A percentile compares a stretch with the other conserved stretches of the same genome.
Conservation (phyloP, 108 stramenopile genomes). For the Seminavis robusta region DNA sequence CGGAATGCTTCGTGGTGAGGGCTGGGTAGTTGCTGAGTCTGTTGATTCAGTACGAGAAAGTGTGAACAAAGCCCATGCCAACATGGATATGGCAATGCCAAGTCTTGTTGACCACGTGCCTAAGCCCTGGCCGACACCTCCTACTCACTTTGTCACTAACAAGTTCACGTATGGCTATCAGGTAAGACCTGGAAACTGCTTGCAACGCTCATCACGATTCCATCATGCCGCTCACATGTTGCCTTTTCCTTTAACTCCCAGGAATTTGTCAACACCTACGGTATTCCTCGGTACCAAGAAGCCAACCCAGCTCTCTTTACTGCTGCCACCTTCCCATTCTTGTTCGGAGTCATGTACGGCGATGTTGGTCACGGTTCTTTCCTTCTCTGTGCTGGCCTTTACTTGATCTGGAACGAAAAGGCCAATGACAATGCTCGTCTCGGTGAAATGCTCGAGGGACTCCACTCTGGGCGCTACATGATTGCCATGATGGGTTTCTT, state of each 20-base stretch:
- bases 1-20: slow-evolving; percentile 96
- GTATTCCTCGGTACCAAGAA: slow-evolving; percentile 97
- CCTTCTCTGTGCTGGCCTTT: slow-evolving; percentile 80
- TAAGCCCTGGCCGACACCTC: slow-evolving; percentile 93
- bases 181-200: too few species aligned
- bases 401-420: slow-evolving; percentile 80
- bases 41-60: slow-evolving; percentile 64
- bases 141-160: slow-evolving; percentile 96
- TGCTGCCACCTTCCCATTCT: slow-evolving; percentile 97
- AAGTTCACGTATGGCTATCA: slow-evolving; percentile 92
- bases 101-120: slow-evolving; percentile 84
- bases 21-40: slow-evolving; percentile 90
- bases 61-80: slow-evolving; percentile 83
- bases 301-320: slow-evolving; percentile 98
- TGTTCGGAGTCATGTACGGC: slow-evolving; percentile 99
- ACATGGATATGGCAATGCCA: slow-evolving; percentile 88
- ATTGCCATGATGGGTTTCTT: slow-evolving; percentile 97
- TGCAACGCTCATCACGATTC: too few species aligned
- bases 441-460: slow-evolving; percentile 84
- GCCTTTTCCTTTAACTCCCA: too few species aligned
- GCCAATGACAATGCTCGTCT: slow-evolving; percentile 68
- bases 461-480: slow-evolving; percentile 94
- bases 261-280: slow-evolving; percentile 99
- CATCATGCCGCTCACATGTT: too few species aligned
- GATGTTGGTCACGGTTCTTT: slow-evolving; percentile 96